A percentile compares a stretch with the other conserved stretches of the same genome.
Evolutionary conservation across 257 asterid species (phyloP).

Genomic region (Osmanthus fragrans): DNA sequence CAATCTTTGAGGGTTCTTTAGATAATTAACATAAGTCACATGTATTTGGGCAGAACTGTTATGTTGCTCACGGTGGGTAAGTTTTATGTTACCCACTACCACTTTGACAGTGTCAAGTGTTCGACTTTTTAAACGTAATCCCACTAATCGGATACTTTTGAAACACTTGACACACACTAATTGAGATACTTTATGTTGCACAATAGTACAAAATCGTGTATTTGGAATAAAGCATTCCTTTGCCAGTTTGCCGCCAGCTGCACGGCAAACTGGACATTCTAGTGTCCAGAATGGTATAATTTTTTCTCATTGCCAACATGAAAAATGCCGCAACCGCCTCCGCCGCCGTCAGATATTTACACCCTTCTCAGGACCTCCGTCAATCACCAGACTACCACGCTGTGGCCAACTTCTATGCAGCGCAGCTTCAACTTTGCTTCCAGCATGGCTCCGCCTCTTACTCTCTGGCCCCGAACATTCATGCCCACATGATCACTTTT

Average conservation of each 20-base stretch:
- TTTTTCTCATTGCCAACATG: slow-evolving; percentile 25
- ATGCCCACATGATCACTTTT: slow-evolving; percentile 56
- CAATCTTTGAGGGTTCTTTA: background rate
- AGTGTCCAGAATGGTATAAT: slow-evolving; percentile 16
- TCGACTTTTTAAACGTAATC: no score
- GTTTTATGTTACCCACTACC: no score
- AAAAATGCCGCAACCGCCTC: slow-evolving; percentile 27
- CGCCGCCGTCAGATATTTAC: slow-evolving; percentile 28
- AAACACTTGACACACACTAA: no score
- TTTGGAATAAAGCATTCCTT: background rate
- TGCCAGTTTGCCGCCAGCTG: background rate
- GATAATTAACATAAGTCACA: background rate
- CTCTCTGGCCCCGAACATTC: slow-evolving; percentile 44
- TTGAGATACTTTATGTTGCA: no score
- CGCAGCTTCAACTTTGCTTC: slow-evolving; percentile 56
- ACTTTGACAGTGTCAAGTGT: no score
- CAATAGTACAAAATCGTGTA: no score
- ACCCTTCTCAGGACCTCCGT: slow-evolving; percentile 15
- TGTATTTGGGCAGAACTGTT: no score
- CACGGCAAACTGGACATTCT: slow-evolving; percentile 1
- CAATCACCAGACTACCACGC: slow-evolving; percentile 28
- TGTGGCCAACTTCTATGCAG: slow-evolving; percentile 44
- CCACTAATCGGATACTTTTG: no score
- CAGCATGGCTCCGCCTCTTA: slow-evolving; percentile 34
- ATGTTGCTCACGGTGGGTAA: no score